Evolutionary conservation across 2,329 filamentous ascomycete species (phyloP), one percentile per base, ranked within the genome.

Genomic region (Aspergillus ochraceus): DNA sequence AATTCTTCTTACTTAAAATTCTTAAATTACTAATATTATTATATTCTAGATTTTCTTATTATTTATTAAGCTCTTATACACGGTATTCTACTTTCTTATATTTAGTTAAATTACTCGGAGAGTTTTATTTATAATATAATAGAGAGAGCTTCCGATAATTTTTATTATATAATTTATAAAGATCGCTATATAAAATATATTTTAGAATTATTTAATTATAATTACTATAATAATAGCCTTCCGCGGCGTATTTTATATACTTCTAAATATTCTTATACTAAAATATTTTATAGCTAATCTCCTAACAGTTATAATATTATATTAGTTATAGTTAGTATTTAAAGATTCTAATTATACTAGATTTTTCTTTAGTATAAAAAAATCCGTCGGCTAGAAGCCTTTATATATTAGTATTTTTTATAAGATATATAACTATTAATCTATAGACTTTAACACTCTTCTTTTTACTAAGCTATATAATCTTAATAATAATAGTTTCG

Each of bases 251-350:
- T 49, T 53, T 65, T 57, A 45, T 55, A 12, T 46, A 64, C 50
- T 57, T 66, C 61, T 68, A 45, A 51, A 22, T 22, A n/a, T 71
- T 72, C 39, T 61, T 66, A 54, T 63, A 74, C 46, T 71, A 52
- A 54, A 64, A 68, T 11, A 66, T 66, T 56, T 71, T 73, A 46
- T 71, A 60, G 17, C 64, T 59, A 39, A 71, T 66, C 56, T 70
- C 58, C 60, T 72, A 61, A 55, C 66, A 74, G 46, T 72, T 73
- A 52, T 71, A 74, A 54, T 62, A 74, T 65, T 73, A 61, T 30
- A 64, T 58, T 45, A 66, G 68, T 57, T 63, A 60, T 39, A 53
- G 58, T 51, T 66, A 64, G 55, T 63, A 51, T 56, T 68, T 51
- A 42, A 68, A 66, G 63, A 36, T 36, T 17, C 63, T 63, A 8